Evolutionary conservation across 331 rosid species (phyloP), one percentile per base, ranked within the genome.

Genomic region (Malus hybrid): DNA sequence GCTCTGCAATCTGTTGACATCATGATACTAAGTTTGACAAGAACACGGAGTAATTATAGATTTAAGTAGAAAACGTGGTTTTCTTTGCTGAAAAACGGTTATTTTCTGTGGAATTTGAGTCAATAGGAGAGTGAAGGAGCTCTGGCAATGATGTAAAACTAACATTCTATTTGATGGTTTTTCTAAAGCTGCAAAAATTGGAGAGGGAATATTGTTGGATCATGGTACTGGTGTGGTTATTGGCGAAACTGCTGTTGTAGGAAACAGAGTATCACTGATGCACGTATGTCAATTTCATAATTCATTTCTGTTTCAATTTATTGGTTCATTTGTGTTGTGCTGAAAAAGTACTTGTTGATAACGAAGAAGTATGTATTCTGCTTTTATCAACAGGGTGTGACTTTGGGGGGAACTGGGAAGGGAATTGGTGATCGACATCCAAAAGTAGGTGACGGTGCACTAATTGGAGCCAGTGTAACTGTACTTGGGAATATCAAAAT

Each of bases 191-290:
- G 94, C 97, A 16, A 87, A 80, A 85, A 88, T 91, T 84, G 98
- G 98, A 72, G 98, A 94, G 85, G 97, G 96, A 70, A 92, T 94
- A 82, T 75, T 94, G 73, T 87, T 94, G 87, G 98, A 94, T 85
- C 98, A 94, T 75, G 97, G 87, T 24, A 91, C 97, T 6, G 97
- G 98, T 78, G 88, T 94, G 81, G 98, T 94, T 82, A 91, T 94
- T 81, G 98, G 98, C 64, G 98, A 94, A 88, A 94, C 98, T 82
- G 96, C 98, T 80, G 82, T 87, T 69, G 80, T 91, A 79, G 97
- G 98, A 75, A 90, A 91, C 83, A 85, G 98, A 86, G 98, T 94
- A 78, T 94, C 98, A 82, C 62, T 91, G 81, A 90, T 94, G 98
- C 98, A 93, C 10, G 98, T 87, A 86, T 84, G 93, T 79, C 71